Base-by-base conservation (phyloP, 805 yeast genomes). In the Metschnikowia baotianmanensis region DNA sequence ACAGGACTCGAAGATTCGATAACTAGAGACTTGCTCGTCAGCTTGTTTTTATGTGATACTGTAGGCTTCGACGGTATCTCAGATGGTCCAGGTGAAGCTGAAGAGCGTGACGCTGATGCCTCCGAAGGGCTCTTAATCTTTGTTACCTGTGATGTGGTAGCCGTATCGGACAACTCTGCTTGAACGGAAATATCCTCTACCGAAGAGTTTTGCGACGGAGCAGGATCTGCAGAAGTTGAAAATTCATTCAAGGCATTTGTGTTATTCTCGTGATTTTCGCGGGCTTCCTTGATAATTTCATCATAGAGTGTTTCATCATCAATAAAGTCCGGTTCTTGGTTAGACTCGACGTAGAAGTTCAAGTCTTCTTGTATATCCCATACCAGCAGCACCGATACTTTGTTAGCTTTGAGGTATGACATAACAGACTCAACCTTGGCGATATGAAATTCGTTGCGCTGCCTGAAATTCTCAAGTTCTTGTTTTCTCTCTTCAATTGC, bases 251-350 rank as follows among this genome's bases (percentile, higher is more conserved):
- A 23, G 12, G 34, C 46, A 4, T 35, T 21, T 2, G 46, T 40
- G 23, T 45, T 45, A 23, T 45, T 48, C 6, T 42, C 47, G 25
- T 47, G 50, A 15, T 49, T 47, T 27, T 51, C 55, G 12, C 45
- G 47, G 5, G 55, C 53, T 28, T 51, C 55, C 13, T 54, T 61
- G 36, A 64, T 52, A n/a, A 70, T 57, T 39, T 70, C 74, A 40
- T 70, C 75, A 46, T 69, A 70, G 27, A 69, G 54, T 8, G 68
- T 56, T 9, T 64, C 67, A 44, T 69, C 74, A 43, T 59, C 62
- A 5, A 59, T 48, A 35, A 62, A 62, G 34, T 60, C 69, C 10
- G 69, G 65, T 25, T 69, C 73, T 29, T 63, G 69, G 38, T 61
- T 63, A 3, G 66, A 57, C 34, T 64, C 66, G 25, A 69, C 56